Percentiles rank a stretch among this genome's conserved stretches.
These are phyloP conservation scores for Zalaria sp. DNA, from an alignment of 2,329 filamentous ascomycete species.

Conservation along the genomic window DNA sequence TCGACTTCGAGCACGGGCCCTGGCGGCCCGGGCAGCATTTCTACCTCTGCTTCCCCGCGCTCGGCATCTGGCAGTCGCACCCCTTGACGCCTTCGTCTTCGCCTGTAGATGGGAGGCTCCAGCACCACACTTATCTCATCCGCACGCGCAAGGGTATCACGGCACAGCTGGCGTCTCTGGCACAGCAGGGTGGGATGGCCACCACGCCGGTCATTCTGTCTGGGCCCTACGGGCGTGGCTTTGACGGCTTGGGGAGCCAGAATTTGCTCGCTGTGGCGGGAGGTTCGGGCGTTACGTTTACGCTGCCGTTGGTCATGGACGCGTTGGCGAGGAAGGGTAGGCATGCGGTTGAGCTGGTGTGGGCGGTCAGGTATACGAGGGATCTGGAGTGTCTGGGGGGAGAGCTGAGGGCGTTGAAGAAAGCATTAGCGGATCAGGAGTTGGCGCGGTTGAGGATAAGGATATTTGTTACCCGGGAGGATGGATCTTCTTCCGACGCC, in stretches of 20 bases:
- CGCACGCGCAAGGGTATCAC: slow-evolving; percentile 40
- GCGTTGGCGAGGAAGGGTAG: slow-evolving; percentile 16
- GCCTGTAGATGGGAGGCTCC: slow-evolving; percentile 19
- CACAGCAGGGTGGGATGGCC: slow-evolving; percentile 27
- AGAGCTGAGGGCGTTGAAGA: slow-evolving; percentile 3
- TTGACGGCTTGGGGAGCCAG: slow-evolving; percentile 9
- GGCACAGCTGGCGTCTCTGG: slow-evolving; percentile 35
- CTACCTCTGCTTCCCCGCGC: slow-evolving; percentile 52
- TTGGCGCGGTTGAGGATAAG: slow-evolving; percentile 1
- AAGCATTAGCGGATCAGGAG: background rate
- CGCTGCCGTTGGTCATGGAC: slow-evolving; percentile 52
- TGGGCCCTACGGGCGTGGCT: slow-evolving; percentile 47
- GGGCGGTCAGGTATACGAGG: slow-evolving; percentile 4
- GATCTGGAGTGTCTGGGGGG: slow-evolving; percentile 5
- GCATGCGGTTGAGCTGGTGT: slow-evolving; percentile 5
- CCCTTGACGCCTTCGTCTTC: slow-evolving; percentile 52
- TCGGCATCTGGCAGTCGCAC: slow-evolving; percentile 58
- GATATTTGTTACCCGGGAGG: slow-evolving; percentile 7
- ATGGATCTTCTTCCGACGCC: background rate
- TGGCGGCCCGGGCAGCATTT: slow-evolving; percentile 61
- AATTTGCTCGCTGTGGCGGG: slow-evolving; percentile 5
- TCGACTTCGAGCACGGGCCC: slow-evolving; percentile 41
- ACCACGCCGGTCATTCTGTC: slow-evolving; percentile 45
- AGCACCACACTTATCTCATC: slow-evolving; percentile 22
- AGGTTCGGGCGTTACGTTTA: slow-evolving; percentile 54